phyloP scores from a whole-genome alignment of 2,329 filamentous ascomycete species.

The Emydomyces testavorans region DNA sequence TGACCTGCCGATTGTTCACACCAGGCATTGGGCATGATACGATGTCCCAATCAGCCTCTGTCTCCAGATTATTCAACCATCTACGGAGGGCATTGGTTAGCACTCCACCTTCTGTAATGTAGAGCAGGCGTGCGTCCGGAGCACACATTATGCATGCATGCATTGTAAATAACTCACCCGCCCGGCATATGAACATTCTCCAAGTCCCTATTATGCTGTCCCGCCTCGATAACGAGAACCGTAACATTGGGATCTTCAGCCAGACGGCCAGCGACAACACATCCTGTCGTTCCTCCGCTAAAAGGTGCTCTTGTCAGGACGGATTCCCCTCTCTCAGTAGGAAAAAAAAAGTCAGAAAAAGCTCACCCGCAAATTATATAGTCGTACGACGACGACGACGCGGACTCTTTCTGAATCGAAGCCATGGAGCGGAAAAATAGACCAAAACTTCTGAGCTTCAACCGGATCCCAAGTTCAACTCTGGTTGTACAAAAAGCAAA shows the following conservation, averaged over 20 bases:
- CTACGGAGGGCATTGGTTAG: background rate
- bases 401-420: background rate
- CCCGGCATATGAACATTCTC: constrained; percentile 39
- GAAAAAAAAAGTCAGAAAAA: background rate
- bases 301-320: constrained; percentile 11
- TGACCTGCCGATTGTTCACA: constrained; percentile 32
- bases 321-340: background rate
- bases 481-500: too few relatives aligned
- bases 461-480: too few relatives aligned
- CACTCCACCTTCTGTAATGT: too few relatives aligned
- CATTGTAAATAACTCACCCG: constrained; percentile 26
- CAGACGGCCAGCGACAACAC: constrained; percentile 35
- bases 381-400: constrained; percentile 16
- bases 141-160: too few relatives aligned
- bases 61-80: constrained; percentile 27
- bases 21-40: constrained; percentile 32
- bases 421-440: too few relatives aligned
- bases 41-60: constrained; percentile 38
- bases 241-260: constrained; percentile 35
- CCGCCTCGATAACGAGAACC: constrained; percentile 20
- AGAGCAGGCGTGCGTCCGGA: too few relatives aligned
- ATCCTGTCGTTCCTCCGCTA: constrained; percentile 37
- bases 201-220: constrained; percentile 30
- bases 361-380: constrained; percentile 22
- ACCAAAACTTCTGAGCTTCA: too few relatives aligned